Conservation (phyloP, 306 rosid species). For the Benincasa hispida region DNA sequence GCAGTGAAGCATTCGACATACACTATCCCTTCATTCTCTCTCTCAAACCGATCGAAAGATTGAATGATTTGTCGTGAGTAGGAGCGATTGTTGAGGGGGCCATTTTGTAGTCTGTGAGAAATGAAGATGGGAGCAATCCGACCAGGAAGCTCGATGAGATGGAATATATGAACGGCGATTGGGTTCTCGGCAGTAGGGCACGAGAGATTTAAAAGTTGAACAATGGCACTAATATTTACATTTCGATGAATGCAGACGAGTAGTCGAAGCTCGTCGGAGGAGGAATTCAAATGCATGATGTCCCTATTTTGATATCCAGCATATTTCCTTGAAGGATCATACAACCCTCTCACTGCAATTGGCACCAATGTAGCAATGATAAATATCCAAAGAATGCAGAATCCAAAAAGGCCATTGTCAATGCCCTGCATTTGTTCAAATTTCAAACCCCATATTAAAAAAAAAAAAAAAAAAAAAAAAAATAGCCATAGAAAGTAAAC, state of each 20-base stretch:
- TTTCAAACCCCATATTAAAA: too few relatives aligned
- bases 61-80: conserved; percentile 19
- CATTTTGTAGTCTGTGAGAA: conserved; percentile 22
- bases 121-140: conserved; percentile 39
- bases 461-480: too few relatives aligned
- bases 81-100: neutral
- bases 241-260: conserved; percentile 27
- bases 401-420: neutral
- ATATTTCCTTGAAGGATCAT: conserved; percentile 49
- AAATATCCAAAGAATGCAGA: conserved; percentile 6
- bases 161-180: conserved; percentile 19
- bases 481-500: too few relatives aligned
- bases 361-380: conserved; percentile 19
- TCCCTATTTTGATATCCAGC: conserved; percentile 38
- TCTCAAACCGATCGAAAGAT: conserved; percentile 25
- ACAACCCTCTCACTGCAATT: conserved; percentile 17
- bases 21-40: conserved; percentile 17
- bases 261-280: conserved; percentile 25
- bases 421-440: conserved; percentile 17
- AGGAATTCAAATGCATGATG: conserved; percentile 11
- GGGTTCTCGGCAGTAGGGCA: conserved; percentile 31
- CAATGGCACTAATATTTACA: conserved; percentile 13
- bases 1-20: conserved; percentile 34
- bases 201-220: conserved; percentile 31
- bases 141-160: conserved; percentile 48